Base-by-base conservation (phyloP, 2,329 filamentous ascomycete species). In the Sarocladium brachiariae region DNA sequence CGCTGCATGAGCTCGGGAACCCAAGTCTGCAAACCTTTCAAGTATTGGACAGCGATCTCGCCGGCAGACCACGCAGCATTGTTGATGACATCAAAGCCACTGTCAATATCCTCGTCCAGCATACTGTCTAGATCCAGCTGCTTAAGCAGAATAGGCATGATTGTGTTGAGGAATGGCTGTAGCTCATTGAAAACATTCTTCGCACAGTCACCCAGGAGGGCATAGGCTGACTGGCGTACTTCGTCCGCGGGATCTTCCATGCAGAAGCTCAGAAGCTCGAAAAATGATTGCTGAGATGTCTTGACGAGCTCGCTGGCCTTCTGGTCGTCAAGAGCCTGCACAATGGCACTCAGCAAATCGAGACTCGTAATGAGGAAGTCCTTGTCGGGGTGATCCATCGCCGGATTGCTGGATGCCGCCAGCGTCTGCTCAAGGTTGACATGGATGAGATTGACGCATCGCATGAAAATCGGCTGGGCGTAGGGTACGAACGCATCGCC, bases 21-120 rank as follows among this genome's bases (percentile, higher is more conserved):
- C 63, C 86, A 96, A 1, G 85, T 86, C 1, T 77, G 77, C 81
- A 96, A 87, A 50, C 78, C 81, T 54, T 84, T 81, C 57, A 84
- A 81, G 63, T 87, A 78, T 54, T 89, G 84, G 66, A 96, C 83
- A 14, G 90, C 83, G 54, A 97, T 93, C 71, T 99, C 93, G 37
- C 93, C 93, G 21, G 84, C 84, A 6, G 91, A 95, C 93, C 93
- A 99, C 71, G 92, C 97, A 19, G 93, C 92, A 64, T 99, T 99
- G 77, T 97, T 99, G 53, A 97, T 84, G 25, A 97, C 91, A 53
- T 90, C 89, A 65, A 96, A 96, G 13, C 84, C 85, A 16, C 81
- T 86, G 56, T 95, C 89, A 43, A 89, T 83, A 54, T 90, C 87
- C 58, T 95, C 89, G 54, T 91, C 86, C 16, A 82, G 69, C 48